Conservation (phyloP, 2,329 filamentous ascomycete species). For the Alternaria dauci region DNA sequence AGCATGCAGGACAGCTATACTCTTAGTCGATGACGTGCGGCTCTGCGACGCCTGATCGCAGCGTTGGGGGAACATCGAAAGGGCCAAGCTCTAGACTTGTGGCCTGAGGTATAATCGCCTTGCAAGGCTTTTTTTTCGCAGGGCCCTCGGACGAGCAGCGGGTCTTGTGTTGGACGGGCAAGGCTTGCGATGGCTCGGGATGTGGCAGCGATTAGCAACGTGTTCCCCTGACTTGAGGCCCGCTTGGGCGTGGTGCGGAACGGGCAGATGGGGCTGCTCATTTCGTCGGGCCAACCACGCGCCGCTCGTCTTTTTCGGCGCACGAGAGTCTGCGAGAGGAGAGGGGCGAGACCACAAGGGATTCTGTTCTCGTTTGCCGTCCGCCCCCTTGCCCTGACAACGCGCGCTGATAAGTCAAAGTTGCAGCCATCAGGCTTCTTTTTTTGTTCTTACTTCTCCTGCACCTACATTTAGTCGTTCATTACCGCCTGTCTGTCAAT, state of each 20-base stretch:
- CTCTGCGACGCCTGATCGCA: slow-evolving; percentile 4
- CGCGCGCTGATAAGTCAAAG: slow-evolving; percentile 12
- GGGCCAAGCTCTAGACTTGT: background rate
- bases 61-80: slow-evolving; percentile 10
- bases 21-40: slow-evolving; percentile 19
- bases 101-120: background rate
- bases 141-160: slow-evolving; percentile 17
- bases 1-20: no score
- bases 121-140: background rate
- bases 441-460: slow-evolving; percentile 2
- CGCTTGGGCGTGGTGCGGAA: slow-evolving; percentile 24
- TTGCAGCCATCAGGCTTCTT: slow-evolving; percentile 3
- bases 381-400: slow-evolving; percentile 14
- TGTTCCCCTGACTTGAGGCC: slow-evolving; percentile 22
- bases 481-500: slow-evolving; percentile 5
- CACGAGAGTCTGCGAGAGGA: slow-evolving; percentile 6
- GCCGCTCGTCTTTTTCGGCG: slow-evolving; percentile 14
- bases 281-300: slow-evolving; percentile 34
- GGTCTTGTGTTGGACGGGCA: slow-evolving; percentile 10
- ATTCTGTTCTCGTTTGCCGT: background rate
- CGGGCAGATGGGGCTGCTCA: slow-evolving; percentile 28
- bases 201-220: slow-evolving; percentile 16
- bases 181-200: slow-evolving; percentile 15
- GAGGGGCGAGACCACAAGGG: slow-evolving; percentile 4
- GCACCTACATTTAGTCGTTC: slow-evolving; percentile 18